Conservation (phyloP, 352 stramenopile genomes). For the Phytophthora aleatoria region DNA sequence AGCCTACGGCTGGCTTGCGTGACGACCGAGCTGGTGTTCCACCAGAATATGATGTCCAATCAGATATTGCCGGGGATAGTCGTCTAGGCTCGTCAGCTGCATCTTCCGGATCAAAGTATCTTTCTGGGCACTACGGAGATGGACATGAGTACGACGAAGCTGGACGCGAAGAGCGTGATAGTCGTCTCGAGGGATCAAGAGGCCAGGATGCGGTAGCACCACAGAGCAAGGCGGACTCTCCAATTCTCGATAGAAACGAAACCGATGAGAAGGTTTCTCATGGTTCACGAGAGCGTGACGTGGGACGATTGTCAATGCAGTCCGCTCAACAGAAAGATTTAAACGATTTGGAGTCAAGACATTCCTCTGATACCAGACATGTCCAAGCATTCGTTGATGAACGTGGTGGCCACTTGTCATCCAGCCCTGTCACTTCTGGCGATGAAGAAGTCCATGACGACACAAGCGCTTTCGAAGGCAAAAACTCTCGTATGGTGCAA, state of each 20-base stretch:
- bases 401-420: constrained; percentile 1
- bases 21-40: neutral
- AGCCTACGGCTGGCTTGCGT: neutral
- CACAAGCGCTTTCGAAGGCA: neutral
- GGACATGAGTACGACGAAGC: constrained; percentile 7
- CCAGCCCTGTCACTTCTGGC: neutral
- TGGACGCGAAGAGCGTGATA: constrained; percentile 6
- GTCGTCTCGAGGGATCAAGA: neutral
- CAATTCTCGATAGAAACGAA: neutral
- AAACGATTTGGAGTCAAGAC: neutral
- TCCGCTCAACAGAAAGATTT: neutral
- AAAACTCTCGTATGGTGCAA: neutral
- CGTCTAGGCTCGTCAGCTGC: constrained; percentile 1
- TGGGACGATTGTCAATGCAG: neutral
- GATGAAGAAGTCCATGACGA: constrained; percentile 6
- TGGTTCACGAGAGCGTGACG: neutral
- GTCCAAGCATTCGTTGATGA: constrained; percentile 4
- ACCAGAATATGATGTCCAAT: neutral
- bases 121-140: neutral
- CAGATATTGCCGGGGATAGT: neutral
- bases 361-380: neutral
- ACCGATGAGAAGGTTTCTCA: neutral
- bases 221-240: neutral
- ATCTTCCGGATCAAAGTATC: constrained; percentile 10
- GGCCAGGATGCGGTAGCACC: neutral